Conservation (phyloP, 2,329 filamentous ascomycete species). For the Berkeleyomyces rouxiae region DNA sequence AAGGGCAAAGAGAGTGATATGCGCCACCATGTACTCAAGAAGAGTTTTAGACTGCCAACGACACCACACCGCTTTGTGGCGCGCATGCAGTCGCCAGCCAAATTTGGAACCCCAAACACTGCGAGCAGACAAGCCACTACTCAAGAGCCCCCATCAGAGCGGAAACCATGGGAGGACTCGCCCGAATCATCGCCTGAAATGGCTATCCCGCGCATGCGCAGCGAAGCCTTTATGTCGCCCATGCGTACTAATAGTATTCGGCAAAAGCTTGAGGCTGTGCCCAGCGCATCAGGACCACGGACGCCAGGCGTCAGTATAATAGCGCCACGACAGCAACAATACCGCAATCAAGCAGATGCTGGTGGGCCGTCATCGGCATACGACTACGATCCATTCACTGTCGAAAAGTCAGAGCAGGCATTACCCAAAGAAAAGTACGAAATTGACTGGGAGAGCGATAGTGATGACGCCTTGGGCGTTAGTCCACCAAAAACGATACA, state of each 20-base stretch:
- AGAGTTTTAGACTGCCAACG: conserved; percentile 84
- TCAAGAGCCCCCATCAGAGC: background rate
- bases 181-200: conserved; percentile 61
- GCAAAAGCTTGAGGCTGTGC: conserved; percentile 27
- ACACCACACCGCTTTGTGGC: conserved; percentile 50
- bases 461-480: conserved; percentile 52
- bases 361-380: background rate
- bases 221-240: conserved; percentile 72
- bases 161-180: conserved; percentile 22
- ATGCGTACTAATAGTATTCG: conserved; percentile 25
- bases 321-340: conserved; percentile 36
- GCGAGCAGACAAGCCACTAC: background rate
- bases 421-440: conserved; percentile 29
- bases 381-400: conserved; percentile 27
- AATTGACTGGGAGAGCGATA: conserved; percentile 60
- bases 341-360: background rate
- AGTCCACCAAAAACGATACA: conserved; percentile 91
- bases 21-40: conserved; percentile 83
- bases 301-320: conserved; percentile 77
- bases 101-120: background rate
- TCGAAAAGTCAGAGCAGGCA: conserved; percentile 14
- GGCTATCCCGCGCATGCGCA: conserved; percentile 64
- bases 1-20: conserved; percentile 50
- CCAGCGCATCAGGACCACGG: conserved; percentile 30
- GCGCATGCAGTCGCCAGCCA: conserved; percentile 22